Conservation (phyloP, 2,329 filamentous ascomycete genomes). For the Ceratocystis lukuohia region DNA sequence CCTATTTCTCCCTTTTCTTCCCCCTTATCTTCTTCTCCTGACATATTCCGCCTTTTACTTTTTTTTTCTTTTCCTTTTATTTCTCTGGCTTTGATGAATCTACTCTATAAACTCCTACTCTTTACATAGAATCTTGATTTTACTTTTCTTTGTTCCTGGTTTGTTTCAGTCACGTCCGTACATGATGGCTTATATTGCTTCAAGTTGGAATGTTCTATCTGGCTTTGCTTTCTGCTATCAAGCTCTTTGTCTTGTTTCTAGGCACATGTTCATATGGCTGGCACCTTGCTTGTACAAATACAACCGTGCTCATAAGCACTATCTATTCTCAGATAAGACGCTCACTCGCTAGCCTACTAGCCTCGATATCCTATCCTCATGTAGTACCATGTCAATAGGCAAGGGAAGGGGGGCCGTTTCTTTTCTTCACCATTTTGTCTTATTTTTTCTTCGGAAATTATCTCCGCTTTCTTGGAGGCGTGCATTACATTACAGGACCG, state of each 20-base stretch:
- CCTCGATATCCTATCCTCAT: background rate
- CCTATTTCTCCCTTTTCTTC: background rate
- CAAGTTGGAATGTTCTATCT: background rate
- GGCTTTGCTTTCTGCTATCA: background rate
- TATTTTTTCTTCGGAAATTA: no score
- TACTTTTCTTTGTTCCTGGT: constrained; percentile 2
- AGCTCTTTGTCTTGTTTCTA: background rate
- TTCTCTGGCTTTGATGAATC: background rate
- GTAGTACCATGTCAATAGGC: background rate
- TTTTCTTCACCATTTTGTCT: no score
- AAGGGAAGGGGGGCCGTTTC: no score
- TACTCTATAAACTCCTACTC: background rate
- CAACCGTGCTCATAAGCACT: background rate
- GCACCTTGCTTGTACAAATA: background rate
- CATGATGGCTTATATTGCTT: background rate
- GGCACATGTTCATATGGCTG: background rate
- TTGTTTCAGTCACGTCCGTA: background rate
- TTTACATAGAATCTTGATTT: background rate
- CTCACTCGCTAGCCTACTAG: background rate
- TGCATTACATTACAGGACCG: no score
- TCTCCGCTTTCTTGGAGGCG: no score
- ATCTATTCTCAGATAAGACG: background rate
- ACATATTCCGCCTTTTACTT: no score
- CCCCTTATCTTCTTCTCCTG: no score
- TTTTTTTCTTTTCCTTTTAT: background rate